Evolutionary conservation across 257 asterid genomes (phyloP).

Genomic region (Przewalskia tangutica): DNA sequence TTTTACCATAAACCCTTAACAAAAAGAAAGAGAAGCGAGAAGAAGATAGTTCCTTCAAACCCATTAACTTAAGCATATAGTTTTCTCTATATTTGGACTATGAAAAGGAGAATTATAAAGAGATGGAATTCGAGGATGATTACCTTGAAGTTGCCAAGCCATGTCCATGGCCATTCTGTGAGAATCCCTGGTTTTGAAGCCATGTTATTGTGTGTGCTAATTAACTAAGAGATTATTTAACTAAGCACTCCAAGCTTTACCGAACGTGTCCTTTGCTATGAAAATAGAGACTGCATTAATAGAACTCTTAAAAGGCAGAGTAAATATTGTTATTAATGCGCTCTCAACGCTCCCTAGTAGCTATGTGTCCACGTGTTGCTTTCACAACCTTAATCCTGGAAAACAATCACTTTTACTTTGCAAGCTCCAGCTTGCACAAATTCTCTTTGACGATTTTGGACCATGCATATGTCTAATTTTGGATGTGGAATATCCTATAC

Average conservation of each 20-base stretch:
- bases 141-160: constrained; percentile 38
- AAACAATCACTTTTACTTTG: not conserved
- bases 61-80: not conserved
- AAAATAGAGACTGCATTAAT: not conserved
- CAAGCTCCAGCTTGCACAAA: not conserved
- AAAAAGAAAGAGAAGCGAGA: not conserved
- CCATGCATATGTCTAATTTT: not conserved
- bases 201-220: constrained; percentile 2
- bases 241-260: not conserved
- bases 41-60: not conserved
- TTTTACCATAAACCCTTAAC: too few relatives aligned
- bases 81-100: not conserved
- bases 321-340: not conserved
- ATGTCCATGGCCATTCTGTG: constrained; percentile 36
- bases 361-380: not conserved
- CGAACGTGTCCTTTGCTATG: not conserved
- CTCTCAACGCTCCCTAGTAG: not conserved
- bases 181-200: constrained; percentile 35
- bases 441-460: not conserved
- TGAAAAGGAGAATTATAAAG: not conserved
- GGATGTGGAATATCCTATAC: not conserved
- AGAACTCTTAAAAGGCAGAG: not conserved
- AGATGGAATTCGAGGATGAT: not conserved
- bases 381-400: not conserved
- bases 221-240: not conserved